Base-by-base conservation (phyloP, 768 basidiomycete species). In the Mycena vulgaris region DNA sequence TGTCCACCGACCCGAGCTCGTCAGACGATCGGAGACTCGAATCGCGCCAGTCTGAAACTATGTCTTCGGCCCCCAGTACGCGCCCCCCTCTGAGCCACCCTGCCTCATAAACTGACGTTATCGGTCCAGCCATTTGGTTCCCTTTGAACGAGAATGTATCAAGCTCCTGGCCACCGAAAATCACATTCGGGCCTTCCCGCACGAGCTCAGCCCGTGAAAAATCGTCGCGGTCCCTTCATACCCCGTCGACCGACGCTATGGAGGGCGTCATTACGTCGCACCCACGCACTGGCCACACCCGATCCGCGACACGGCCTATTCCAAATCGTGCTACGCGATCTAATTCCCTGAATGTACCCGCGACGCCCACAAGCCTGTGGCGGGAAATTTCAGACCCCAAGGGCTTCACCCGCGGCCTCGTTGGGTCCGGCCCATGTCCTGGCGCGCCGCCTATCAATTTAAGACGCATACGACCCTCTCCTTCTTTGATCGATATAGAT, bases 341-440 rank as follows among this genome's bases (percentile, higher is more conserved):
- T 23, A 58, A 70, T 48, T 53, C 56, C 4, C 49, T 67, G 28
- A 69, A 39, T 39, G 72, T 73, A 25, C 68, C 72, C 17, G n/a
- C 65, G 55, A 67, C 72, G 39, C 72, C 72, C 42, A 59, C 68
- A 45, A 63, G n/a, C 45, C 65, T 73, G 19, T 73, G 72, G 72
- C 72, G 47, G 4, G 53, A 39, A 14, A 61, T 70, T 28, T n/a
- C 66, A 4, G 48, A 52, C 19, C 27, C 39, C 31, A 66, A 62
- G 17, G 7, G 47, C 52, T 13, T 31, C 17, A 39, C 49, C 42
- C 55, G 42, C 30, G 33, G 9, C 19, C 62, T 58, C 5, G 45
- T 27, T 28, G 40, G 39, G 19, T 25, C 48, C 23, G 63, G 61
- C 19, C 28, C 30, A 33, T 70, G 68, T 40, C 19, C n/a, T 13